Base-by-base conservation (phyloP, 768 basidiomycete species). In the Leucosporidium creatinivorum region DNA sequence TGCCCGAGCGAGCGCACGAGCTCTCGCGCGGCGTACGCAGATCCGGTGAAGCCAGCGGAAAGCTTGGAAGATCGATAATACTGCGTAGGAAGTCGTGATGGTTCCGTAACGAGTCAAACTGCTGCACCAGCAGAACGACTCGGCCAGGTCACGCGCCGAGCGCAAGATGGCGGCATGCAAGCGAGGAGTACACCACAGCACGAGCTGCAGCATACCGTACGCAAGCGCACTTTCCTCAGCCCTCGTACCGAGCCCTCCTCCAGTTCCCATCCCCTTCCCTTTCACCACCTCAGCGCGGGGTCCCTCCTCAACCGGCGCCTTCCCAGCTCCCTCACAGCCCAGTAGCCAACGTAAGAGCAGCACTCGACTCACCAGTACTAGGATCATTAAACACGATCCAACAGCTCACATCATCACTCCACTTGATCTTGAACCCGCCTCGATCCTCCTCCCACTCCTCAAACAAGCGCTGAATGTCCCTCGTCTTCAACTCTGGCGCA, bases 401-500 rank as follows among this genome's bases (percentile, higher is more conserved):
- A 50, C 94, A 88, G 76, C 89, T 93, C 48, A 91, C 92, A 79
- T 99, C 96, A 79, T 99, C 93, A 74, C 86, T 84, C 96, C 96
- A 99, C 78, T 99, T 99, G 78, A 99, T 93, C 83, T 93, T 92
- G 82, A 94, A 96, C 28, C 96, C 96, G 33, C 94, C 96, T 65
- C 82, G 85, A 61, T 86, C 81, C 67, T 80, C 83, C 75, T 96
- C 92, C 84, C 88, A 98, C 55, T 93, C 91, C 59, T 86, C 82
- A 78, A 98, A 96, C 55, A 91, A 89, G 52, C 83, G 77, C 77
- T 97, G 93, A 58, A 99, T 89, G 79, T 99, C 96, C 78, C 91
- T 88, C 61, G 96, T 99, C 82, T 98, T 99, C 75, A 99, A 85
- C 81, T 93, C 89, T 77, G 93, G 89, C 15, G 90, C 84, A 77